These are phyloP conservation scores for Yamadazyma atlantica DNA, from an alignment of 1,139 yeast genomes.

Conservation along the genomic window DNA sequence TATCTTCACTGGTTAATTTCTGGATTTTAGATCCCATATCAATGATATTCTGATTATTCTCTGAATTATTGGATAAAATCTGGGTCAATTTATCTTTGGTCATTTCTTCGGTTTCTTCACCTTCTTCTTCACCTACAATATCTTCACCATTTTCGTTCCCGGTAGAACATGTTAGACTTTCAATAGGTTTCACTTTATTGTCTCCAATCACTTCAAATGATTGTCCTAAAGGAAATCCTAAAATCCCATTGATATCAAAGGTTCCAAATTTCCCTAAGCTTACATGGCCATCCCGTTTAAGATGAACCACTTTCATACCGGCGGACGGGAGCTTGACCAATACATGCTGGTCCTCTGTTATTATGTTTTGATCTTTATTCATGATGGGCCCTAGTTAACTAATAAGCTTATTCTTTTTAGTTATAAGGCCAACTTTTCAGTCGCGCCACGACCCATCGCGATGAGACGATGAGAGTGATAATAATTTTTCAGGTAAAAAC, in stretches of 20 bases:
- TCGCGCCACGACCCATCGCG: neutral
- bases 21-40: conserved; percentile 80
- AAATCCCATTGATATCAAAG: conserved; percentile 68
- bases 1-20: conserved; percentile 68
- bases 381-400: too few species aligned
- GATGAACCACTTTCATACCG: conserved; percentile 66
- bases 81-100: conserved; percentile 40
- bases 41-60: conserved; percentile 67
- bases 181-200: conserved; percentile 50
- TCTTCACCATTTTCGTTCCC: conserved; percentile 19
- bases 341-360: conserved; percentile 54
- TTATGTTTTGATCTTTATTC: conserved; percentile 19
- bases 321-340: conserved; percentile 79
- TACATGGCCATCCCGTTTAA: conserved; percentile 58
- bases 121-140: conserved; percentile 24
- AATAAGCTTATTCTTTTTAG: too few species aligned
- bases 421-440: too few species aligned
- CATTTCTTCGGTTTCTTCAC: conserved; percentile 23
- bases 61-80: conserved; percentile 48
- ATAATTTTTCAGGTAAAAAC: neutral
- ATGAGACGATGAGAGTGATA: neutral
- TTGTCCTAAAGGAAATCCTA: conserved; percentile 85
- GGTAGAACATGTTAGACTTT: conserved; percentile 28
- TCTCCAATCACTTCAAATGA: conserved; percentile 80
- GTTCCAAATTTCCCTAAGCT: conserved; percentile 90